A percentile compares a stretch with the other conserved stretches of the same genome.
These are phyloP conservation scores for Cladorrhinum sp. DNA, from an alignment of 2,329 filamentous ascomycete species.

Conservation along the genomic window DNA sequence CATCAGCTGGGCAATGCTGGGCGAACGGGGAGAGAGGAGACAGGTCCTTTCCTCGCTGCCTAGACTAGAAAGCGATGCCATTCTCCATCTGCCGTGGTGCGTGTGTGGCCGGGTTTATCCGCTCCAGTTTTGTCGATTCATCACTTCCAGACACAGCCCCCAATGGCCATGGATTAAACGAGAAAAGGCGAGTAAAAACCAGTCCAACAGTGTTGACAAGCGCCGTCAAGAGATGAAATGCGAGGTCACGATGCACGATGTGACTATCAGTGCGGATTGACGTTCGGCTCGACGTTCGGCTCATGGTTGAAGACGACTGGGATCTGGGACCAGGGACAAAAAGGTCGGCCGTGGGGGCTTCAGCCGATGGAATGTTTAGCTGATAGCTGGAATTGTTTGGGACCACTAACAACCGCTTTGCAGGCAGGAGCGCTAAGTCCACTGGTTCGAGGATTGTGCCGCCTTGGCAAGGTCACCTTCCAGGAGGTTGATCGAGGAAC, in stretches of 20 bases:
- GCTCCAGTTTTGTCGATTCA: not conserved
- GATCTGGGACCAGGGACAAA: not conserved
- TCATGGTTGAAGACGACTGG: not conserved
- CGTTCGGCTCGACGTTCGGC: not conserved
- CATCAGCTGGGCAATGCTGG: constrained; percentile 8
- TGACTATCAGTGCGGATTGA: not conserved
- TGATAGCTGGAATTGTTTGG: not conserved
- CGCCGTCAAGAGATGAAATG: not conserved
- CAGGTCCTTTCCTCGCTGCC: constrained; percentile 2
- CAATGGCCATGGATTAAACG: no score
- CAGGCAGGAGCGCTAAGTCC: constrained; percentile 2
- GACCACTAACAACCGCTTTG: not conserved
- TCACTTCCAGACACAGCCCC: not conserved
- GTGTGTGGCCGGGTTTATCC: no score
- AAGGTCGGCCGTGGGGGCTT: no score
- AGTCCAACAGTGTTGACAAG: not conserved
- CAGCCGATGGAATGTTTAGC: no score
- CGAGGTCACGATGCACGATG: not conserved
- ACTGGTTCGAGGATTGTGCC: constrained; percentile 5
- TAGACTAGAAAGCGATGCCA: not conserved
- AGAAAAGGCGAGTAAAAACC: not conserved
- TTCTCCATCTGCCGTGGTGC: not conserved
- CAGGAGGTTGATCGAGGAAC: not conserved
- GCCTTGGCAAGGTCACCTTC: constrained; percentile 1
- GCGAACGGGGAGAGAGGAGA: not conserved